Evolutionary conservation across 371 early-diverging fungal genomes (phyloP), one percentile per base, ranked within the genome.

Genomic region (Nosema muscidifuracis): DNA sequence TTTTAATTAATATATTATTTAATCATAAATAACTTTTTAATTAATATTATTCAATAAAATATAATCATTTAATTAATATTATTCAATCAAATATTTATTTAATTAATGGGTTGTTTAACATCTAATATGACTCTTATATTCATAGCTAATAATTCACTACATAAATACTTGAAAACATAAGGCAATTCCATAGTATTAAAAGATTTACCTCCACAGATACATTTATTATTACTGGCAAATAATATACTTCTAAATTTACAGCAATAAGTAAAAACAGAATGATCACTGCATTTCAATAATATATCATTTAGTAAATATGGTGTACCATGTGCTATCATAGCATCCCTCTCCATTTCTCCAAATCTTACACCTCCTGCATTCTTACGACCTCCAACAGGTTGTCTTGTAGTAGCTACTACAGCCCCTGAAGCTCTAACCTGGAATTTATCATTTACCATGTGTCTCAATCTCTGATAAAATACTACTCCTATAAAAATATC

Each of bases 261-360:
- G 33, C 78, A 78, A 20, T 67, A 74, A 20, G 30, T 60, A 67
- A 78, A 78, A 6, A 36, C 55, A 10, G 91, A 89, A 78, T 91
- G 91, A 84, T 98, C 99, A 24, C 95, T 94, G 82, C 95, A 95
- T 85, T 94, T 93, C 89, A 97, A 89, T 80, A 97, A 84, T 67
- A 97, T 89, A 83, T 98, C 99, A 82, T 94, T 92, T 68, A 98
- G 84, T 47, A 92, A 81, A 85, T 88, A 93, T 57, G 92, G 88
- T 31, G 90, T 89, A 64, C 97, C 97, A 85, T 98, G 97, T n/a
- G 94, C 95, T 67, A 98, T 87, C 51, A 98, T 84, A 62, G 94
- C 91, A 86, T 97, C 98, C 73, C 95, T 90, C 83, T 97, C 98
- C 98, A 97, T 97, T 85, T 98, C 99, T 84, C 99, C 99, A 80